Base-by-base conservation (phyloP, 352 stramenopile genomes). In the Phytophthora lateralis region DNA sequence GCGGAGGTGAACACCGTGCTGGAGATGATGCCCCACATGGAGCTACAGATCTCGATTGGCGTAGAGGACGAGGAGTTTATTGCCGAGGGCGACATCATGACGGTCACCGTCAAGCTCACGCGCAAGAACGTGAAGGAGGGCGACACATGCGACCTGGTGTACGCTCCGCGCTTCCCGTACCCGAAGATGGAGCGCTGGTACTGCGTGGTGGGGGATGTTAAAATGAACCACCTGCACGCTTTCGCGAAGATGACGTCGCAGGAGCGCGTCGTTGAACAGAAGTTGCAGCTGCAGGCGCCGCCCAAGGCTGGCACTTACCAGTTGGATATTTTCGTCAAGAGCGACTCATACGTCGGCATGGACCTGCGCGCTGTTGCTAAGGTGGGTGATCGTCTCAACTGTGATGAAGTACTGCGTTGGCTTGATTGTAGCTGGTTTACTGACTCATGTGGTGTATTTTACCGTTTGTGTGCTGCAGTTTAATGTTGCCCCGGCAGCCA, bases 71-170 rank as follows among this genome's bases (percentile, higher is more conserved):
- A 97, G 67, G 81, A 97, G 45, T 91, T 98, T 55, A 98, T 99
- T 58, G 98, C 97, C n/a, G 97, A 99, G 66, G 95, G 96, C 29
- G 98, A 99, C 87, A 91, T 99, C 49, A 98, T 99, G 73, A 99
- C 97, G 43, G 91, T 99, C 44, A 94, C 88, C 20, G 95, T 99
- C 50, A 98, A 91, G 64, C 73, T 99, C 11, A 98, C 89, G 35
- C 94, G 97, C 46, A 97, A 98, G 77, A 99, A 99, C 71, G 80
- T 99, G 6, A 85, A 93, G 38, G 92, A 99, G 34, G 95, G 93
- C 45, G 95, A 98, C 75, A 98, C 90, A 51, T 97, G 86, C 49
- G 92, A 95, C 55, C 73, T 98, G 12, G 97, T 99, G 44, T 98
- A 99, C 77, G 96, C 97, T 37, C 97, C 97, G 11, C 82, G 88